A percentile compares a stretch with the other conserved stretches of the same genome.
Evolutionary conservation across 768 basidiomycete species (phyloP).

Genomic region (Psilocybe cyanescens): DNA sequence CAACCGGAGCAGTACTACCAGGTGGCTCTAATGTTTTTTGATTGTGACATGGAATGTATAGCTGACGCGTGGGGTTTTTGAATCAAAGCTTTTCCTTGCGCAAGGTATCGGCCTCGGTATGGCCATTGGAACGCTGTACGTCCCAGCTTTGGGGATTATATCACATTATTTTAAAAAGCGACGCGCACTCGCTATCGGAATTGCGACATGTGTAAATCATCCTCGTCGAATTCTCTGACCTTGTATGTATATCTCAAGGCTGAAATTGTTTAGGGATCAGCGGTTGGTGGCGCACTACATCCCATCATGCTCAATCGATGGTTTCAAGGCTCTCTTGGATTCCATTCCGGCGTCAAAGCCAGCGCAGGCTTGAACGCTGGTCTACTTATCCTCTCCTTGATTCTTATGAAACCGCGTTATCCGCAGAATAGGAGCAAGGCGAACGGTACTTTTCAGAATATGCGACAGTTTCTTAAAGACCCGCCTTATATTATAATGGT

Average conservation of each 20-base stretch:
- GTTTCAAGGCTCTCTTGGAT: conserved; percentile 48
- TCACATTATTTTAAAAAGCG: conserved; percentile 41
- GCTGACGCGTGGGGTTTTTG: conserved; percentile 27
- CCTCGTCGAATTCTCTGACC: not conserved
- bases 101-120: conserved; percentile 54
- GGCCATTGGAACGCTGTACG: conserved; percentile 53
- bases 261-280: conserved; percentile 41
- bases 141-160: conserved; percentile 45
- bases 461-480: conserved; percentile 44
- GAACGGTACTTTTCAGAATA: conserved; percentile 28
- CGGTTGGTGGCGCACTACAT: conserved; percentile 61
- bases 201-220: conserved; percentile 34
- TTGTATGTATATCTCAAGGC: not conserved
- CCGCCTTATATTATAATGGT: conserved; percentile 45
- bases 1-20: conserved; percentile 44
- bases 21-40: conserved; percentile 16
- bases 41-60: conserved; percentile 23
- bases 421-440: conserved; percentile 36
- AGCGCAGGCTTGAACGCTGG: conserved; percentile 46
- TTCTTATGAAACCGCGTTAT: conserved; percentile 47
- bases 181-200: conserved; percentile 37
- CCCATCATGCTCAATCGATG: conserved; percentile 66
- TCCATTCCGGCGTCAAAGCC: conserved; percentile 56
- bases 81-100: conserved; percentile 44
- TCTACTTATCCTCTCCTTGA: conserved; percentile 38